phyloP scores from a whole-genome alignment of 306 rosid species.

The Citrullus mucosospermus region DNA sequence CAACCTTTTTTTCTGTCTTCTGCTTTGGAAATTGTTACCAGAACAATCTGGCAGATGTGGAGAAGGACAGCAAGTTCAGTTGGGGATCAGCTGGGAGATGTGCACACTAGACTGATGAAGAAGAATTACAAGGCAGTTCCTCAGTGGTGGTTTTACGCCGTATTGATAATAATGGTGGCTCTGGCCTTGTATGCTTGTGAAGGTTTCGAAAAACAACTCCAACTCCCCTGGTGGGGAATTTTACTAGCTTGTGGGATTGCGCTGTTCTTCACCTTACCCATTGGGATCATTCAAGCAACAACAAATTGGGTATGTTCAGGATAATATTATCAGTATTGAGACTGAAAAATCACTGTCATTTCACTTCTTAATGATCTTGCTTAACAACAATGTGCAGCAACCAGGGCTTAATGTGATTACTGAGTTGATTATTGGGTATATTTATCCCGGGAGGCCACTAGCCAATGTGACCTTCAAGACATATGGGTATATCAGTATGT shows the following conservation, averaged over 20 bases:
- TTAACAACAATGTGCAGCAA: slow-evolving; percentile 40
- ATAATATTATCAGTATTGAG: background rate
- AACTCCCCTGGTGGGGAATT: slow-evolving; percentile 98
- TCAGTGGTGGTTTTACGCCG: slow-evolving; percentile 69
- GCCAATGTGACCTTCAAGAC: slow-evolving; percentile 91
- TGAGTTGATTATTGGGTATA: slow-evolving; percentile 67
- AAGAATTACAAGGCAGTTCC: slow-evolving; percentile 73
- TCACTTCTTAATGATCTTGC: background rate
- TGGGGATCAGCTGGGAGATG: slow-evolving; percentile 31
- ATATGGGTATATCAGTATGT: slow-evolving; percentile 83
- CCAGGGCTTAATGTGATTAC: slow-evolving; percentile 81
- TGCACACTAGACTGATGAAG: slow-evolving; percentile 78
- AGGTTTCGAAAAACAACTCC: slow-evolving; percentile 76
- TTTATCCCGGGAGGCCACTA: slow-evolving; percentile 79
- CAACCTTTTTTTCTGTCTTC: background rate
- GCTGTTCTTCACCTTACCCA: slow-evolving; percentile 59
- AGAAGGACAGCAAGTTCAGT: slow-evolving; percentile 24
- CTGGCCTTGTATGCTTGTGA: slow-evolving; percentile 47
- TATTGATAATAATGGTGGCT: slow-evolving; percentile 28
- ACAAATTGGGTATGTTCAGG: slow-evolving; percentile 44
- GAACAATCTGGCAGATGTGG: slow-evolving; percentile 43
- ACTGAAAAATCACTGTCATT: background rate
- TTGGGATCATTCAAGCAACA: slow-evolving; percentile 89
- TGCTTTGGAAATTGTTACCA: slow-evolving; percentile 2
- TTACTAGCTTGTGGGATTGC: slow-evolving; percentile 54